Evolutionary conservation across 2,329 filamentous ascomycete species (phyloP), one percentile per base, ranked within the genome.

Genomic region (Emmonsiellopsis sp.): DNA sequence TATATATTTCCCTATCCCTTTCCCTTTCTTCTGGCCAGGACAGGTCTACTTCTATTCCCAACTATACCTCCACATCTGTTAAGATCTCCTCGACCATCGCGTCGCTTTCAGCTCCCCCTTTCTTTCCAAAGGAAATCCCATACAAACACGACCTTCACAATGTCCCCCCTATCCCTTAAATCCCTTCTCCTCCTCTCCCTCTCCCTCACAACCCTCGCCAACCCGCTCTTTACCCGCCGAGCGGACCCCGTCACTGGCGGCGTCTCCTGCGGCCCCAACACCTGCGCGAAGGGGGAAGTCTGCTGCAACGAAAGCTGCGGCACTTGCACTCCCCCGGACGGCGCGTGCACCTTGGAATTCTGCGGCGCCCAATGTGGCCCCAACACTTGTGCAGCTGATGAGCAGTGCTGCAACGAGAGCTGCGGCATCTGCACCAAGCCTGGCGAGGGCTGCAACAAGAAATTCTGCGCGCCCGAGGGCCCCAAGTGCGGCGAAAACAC

Each of bases 371-470:
- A 44, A 41, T 51, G 40, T n/a, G 40, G 49, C 5, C 7, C 38
- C 38, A 43, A 11, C 6, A 51, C 7, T 8, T 43, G 38, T 37
- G 34, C 2, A 2, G 31, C 15, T 9, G 49, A 38, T 10, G 30
- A 51, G 6, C 37, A 16, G 30, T 44, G 49, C 38, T 51, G 49
- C 38, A 51, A 35, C 30, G 38, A 35, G 38, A 49, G 46, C 34
- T 49, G 46, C 46, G 46, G 46, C 15, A 49, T 49, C 46, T 49
- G 46, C 34, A 49, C 46, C 31, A 37, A 37, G 15, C 46, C 46
- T 1, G 46, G 46, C n/a, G 46, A 8, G n/a, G n/a, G n/a, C 20
- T 49, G 46, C 46, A 40, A n/a, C 46, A n/a, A 37, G 15, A 11
- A 40, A 40, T 20, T 20, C 46, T 49, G 46, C 30, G 9, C 11